Evolutionary conservation across 176 grass and related monocot genomes (phyloP), one percentile per base, ranked within the genome.

Genomic region (Otatea glauca): DNA sequence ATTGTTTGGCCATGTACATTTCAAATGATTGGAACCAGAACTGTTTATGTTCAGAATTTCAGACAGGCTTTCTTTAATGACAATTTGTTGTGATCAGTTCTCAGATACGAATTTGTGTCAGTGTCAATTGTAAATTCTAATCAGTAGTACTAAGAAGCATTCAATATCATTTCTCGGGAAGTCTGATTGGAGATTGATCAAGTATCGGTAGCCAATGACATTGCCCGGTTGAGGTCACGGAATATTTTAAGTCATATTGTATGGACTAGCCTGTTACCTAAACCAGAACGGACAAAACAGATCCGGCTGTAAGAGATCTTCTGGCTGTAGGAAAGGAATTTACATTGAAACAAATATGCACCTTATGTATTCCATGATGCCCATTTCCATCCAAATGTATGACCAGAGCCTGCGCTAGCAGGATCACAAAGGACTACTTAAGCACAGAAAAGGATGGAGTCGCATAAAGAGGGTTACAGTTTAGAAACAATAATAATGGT

Each of bases 281-380:
- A 38, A 51, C 61, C 61, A 68, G 69, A 60, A 81, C 71, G 70
- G 20, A 35, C 49, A 81, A 68, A 75, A 65, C 23, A n/a, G 62
- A 69, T 82, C 51, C 51, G 1, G 16, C 6, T 39, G 42, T 54
- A 79, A 71, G 67, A 53, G 78, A 42, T 72, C 54, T 1, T 51
- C 79, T 62, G 65, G 38, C 48, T 20, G 61, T 41, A 43, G 11
- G 37, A 14, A 61, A 61, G 35, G 7, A 77, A 61, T 88, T 76
- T 69, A 88, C 66, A 66, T 29, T 62, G 9, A 68, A 76, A 77
- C 62, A 70, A 68, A 42, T 74, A 50, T 25, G 38, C 62, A 10
- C 5, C 47, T 81, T 75, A 48, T 51, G 45, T 48, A 20, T 14
- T 35, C n/a, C 56, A 60, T 60, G 56, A 11, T 24, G 56, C n/a